Evolutionary conservation across 179 eudicot species (phyloP).

Genomic region (Beta corolliflora): DNA sequence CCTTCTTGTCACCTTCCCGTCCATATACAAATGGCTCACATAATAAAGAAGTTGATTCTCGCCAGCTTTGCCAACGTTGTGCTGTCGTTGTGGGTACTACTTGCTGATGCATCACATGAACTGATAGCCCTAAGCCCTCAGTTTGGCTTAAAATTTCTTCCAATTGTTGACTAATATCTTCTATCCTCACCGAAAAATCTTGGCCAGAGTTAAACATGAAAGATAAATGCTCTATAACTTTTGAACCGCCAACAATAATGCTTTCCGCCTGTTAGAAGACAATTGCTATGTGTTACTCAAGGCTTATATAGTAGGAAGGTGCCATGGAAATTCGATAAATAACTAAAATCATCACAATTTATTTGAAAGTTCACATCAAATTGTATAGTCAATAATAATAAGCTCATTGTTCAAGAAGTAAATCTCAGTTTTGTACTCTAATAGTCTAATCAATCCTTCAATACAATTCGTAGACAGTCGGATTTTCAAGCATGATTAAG

Average conservation of each 20-base stretch:
- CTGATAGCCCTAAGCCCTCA: constrained; percentile 5
- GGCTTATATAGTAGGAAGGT: not conserved
- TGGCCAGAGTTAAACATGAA: not conserved
- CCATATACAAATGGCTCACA: constrained; percentile 23
- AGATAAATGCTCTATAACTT: constrained; percentile 1
- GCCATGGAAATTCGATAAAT: not conserved
- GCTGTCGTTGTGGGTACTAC: not conserved
- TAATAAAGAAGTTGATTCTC: constrained; percentile 13
- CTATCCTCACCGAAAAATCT: constrained; percentile 7
- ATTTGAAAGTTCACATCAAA: not conserved
- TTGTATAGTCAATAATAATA: not conserved
- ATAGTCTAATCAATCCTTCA: too few species aligned
- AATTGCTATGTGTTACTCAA: not conserved
- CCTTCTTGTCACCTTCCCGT: constrained; percentile 9
- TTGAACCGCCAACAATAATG: constrained; percentile 5
- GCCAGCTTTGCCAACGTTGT: not conserved
- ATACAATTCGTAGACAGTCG: too few species aligned
- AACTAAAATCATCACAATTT: not conserved
- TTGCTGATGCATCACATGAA: constrained; percentile 6
- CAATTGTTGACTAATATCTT: constrained; percentile 3
- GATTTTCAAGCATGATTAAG: too few species aligned
- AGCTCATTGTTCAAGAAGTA: not conserved
- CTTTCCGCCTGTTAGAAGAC: constrained; percentile 7
- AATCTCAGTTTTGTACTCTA: not conserved
- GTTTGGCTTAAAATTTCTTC: constrained; percentile 9